These are phyloP conservation scores for Epichloe glyceriae DNA, from an alignment of 2,329 filamentous ascomycete genomes.

Conservation along the genomic window DNA sequence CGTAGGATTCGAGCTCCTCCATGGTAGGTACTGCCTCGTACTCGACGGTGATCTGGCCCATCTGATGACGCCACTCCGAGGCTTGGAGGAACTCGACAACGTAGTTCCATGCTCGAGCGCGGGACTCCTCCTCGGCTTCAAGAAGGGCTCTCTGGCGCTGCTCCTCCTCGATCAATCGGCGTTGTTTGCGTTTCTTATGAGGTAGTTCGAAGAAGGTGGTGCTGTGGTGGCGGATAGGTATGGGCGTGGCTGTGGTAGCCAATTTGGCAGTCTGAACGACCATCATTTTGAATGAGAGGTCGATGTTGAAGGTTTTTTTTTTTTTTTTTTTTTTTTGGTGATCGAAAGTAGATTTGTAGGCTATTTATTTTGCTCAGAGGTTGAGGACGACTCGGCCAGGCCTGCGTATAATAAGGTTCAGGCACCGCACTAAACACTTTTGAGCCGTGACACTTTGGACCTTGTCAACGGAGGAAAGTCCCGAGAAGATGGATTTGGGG, in stretches of 20 bases:
- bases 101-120: constrained; percentile 19
- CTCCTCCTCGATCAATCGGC: constrained; percentile 10
- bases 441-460: neutral
- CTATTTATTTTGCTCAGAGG: neutral
- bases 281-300: constrained; percentile 1
- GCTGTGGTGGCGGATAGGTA: constrained; percentile 6
- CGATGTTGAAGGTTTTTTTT: neutral
- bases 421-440: neutral
- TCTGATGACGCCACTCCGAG: constrained; percentile 18
- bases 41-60: constrained; percentile 21
- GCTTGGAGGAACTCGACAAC: constrained; percentile 18
- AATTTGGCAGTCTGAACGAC: constrained; percentile 2
- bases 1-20: constrained; percentile 20
- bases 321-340: neutral
- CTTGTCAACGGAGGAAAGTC: neutral
- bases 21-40: constrained; percentile 21
- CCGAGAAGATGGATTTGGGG: neutral
- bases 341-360: no score
- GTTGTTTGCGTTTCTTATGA: constrained; percentile 11
- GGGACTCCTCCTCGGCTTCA: constrained; percentile 18
- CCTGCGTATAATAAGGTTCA: neutral
- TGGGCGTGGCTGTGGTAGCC: constrained; percentile 4
- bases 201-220: constrained; percentile 13
- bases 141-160: constrained; percentile 12
- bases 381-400: neutral